Evolutionary conservation across 495 filamentous ascomycete genomes (phyloP).

Genomic region (Daldinia grandis): DNA sequence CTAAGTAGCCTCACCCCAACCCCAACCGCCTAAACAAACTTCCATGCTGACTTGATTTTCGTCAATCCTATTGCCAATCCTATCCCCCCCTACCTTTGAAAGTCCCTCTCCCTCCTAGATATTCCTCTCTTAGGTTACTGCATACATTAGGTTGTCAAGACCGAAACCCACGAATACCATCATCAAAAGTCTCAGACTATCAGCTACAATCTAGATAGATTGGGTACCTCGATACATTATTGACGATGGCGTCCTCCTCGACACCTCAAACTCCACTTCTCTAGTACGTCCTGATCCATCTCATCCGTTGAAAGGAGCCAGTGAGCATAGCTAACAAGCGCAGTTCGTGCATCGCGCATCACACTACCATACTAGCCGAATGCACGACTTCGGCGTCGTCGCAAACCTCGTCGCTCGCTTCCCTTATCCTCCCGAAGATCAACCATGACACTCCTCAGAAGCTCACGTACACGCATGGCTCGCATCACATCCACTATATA

Average conservation of each 20-base stretch:
- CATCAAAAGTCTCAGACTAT: not conserved
- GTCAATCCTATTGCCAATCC: conserved; percentile 17
- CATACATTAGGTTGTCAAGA: not conserved
- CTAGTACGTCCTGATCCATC: conserved; percentile 66
- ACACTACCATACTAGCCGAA: conserved; percentile 90
- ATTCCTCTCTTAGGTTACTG: conserved; percentile 1
- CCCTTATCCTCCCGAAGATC: conserved; percentile 96
- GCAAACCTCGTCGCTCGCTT: conserved; percentile 82
- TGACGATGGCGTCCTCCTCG: conserved; percentile 81
- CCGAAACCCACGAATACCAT: not conserved
- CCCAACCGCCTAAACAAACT: conserved; percentile 23
- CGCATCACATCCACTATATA: conserved; percentile 95
- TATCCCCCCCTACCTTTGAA: conserved; percentile 3
- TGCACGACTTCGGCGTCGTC: conserved; percentile 82
- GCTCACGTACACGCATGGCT: conserved; percentile 90
- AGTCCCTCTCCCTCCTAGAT: conserved; percentile 9
- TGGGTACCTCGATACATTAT: conserved; percentile 9
- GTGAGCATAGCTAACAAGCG: conserved; percentile 18
- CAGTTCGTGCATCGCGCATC: conserved; percentile 90
- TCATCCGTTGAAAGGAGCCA: conserved; percentile 15
- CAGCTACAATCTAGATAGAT: not conserved
- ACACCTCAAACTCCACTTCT: conserved; percentile 76
- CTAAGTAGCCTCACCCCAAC: conserved; percentile 8
- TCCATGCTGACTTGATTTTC: conserved; percentile 17
- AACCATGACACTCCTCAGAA: conserved; percentile 80